Evolutionary conservation across 2,329 filamentous ascomycete genomes (phyloP), one percentile per base, ranked within the genome.

Genomic region (Fusarium sp.): DNA sequence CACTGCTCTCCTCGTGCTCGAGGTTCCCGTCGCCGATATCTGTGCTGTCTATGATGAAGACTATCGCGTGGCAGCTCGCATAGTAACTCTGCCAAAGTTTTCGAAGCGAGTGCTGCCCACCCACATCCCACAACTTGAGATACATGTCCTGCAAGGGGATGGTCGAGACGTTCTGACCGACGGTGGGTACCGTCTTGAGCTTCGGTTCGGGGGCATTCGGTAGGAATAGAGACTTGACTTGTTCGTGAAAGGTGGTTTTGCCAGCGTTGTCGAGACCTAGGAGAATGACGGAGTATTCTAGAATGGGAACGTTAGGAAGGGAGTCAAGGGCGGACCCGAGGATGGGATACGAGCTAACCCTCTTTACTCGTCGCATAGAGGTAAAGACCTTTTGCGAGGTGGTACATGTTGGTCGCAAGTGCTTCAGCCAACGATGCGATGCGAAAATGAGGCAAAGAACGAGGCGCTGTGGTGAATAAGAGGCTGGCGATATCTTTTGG

Each of bases 51-150:
- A 99, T 94, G 69, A 99, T 95, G 84, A 98, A 99, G 72, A 99
- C 94, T 79, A 99, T 98, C 75, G 96, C 96, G 82, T 99, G 96
- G 79, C 95, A 97, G 82, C 91, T 94, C 59, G 91, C 88, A 86
- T 98, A 99, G 86, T 99, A 99, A 83, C 92, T 94, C 83, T 98
- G 94, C 96, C 96, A 99, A 35, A 98, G 90, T 72, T 93, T 92
- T 71, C 96, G 92, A 80, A 99, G 89, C 31, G 90, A 93, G 80
- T 96, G 91, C 83, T 99, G 96, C 8, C 96, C 96, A 73, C 96
- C 96, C 1, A 99, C 94, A 81, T 99, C 96, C 96, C 96, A 98
- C 78, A 99, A 93, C 87, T 98, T 98, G 80, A 99, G 88, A 86
- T 98, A 98, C 91, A 98, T 96, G 82, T 98, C 94, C 17, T 94